Conservation (phyloP, 2,329 filamentous ascomycete species). For the Botrytis paeoniae region DNA sequence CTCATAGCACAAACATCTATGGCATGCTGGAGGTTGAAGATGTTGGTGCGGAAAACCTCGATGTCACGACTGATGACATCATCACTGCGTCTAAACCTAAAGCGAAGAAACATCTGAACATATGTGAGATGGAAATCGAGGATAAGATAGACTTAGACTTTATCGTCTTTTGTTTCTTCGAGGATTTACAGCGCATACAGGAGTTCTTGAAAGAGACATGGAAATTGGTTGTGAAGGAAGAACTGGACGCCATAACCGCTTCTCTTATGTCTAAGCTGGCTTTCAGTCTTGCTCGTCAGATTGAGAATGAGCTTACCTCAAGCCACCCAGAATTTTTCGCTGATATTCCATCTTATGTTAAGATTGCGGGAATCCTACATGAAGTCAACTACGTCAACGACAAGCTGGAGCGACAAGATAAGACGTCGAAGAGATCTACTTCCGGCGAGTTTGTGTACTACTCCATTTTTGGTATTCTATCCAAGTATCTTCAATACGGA, state of each 20-base stretch:
- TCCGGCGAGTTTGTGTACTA: neutral
- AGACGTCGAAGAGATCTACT: neutral
- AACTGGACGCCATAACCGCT: neutral
- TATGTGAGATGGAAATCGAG: neutral
- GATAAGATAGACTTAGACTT: neutral
- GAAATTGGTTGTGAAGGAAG: neutral
- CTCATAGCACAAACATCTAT: neutral
- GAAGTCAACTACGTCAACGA: neutral
- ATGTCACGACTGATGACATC: neutral
- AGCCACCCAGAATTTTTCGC: neutral
- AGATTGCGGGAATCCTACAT: neutral
- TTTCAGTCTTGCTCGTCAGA: neutral
- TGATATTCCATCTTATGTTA: neutral
- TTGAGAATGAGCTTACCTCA: neutral
- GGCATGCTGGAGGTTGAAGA: neutral
- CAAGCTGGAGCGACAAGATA: neutral
- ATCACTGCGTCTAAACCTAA: neutral
- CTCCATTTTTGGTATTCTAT: neutral
- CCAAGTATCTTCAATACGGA: neutral
- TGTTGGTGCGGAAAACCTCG: neutral
- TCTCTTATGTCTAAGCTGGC: neutral
- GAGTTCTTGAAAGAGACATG: neutral
- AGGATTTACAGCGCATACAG: neutral
- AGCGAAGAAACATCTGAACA: neutral
- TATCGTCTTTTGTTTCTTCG: slow-evolving; percentile 4